Evolutionary conservation across 192 early-diverging fungal genomes (phyloP).

Genomic region (Coemansia sp.): DNA sequence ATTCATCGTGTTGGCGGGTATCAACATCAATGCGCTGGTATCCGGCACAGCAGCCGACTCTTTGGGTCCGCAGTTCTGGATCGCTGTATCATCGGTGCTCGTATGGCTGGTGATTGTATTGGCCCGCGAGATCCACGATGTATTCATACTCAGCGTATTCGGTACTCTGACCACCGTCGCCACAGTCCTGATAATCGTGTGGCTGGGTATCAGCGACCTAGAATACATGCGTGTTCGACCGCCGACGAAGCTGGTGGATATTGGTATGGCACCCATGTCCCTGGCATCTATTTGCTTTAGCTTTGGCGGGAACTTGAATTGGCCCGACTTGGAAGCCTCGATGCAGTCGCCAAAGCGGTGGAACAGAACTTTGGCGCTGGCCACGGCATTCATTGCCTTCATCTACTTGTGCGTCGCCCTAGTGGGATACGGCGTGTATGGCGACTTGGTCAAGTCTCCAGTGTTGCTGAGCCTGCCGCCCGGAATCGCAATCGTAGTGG

Average conservation of each 20-base stretch:
- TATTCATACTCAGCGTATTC: slow-evolving; percentile 73
- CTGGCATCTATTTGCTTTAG: slow-evolving; percentile 81
- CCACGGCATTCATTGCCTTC: slow-evolving; percentile 64
- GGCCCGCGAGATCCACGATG: slow-evolving; percentile 79
- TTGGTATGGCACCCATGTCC: slow-evolving; percentile 65
- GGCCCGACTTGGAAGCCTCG: slow-evolving; percentile 79
- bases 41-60: slow-evolving; percentile 34
- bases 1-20: slow-evolving; percentile 75
- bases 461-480: slow-evolving; percentile 68
- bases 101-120: slow-evolving; percentile 74
- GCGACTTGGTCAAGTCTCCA: slow-evolving; percentile 64
- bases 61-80: slow-evolving; percentile 64
- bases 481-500: slow-evolving; percentile 61
- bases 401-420: slow-evolving; percentile 75
- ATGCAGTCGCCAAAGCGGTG: slow-evolving; percentile 76
- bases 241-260: slow-evolving; percentile 37
- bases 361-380: slow-evolving; percentile 65
- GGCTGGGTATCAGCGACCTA: slow-evolving; percentile 35
- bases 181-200: slow-evolving; percentile 70
- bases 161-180: slow-evolving; percentile 73
- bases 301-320: slow-evolving; percentile 83
- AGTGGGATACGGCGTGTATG: slow-evolving; percentile 78
- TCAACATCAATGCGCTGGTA: slow-evolving; percentile 66
- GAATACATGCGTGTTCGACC: slow-evolving; percentile 23
- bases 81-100: slow-evolving; percentile 59